phyloP scores from a whole-genome alignment of 352 stramenopile genomes.

The Globisporangium camurandrum region DNA sequence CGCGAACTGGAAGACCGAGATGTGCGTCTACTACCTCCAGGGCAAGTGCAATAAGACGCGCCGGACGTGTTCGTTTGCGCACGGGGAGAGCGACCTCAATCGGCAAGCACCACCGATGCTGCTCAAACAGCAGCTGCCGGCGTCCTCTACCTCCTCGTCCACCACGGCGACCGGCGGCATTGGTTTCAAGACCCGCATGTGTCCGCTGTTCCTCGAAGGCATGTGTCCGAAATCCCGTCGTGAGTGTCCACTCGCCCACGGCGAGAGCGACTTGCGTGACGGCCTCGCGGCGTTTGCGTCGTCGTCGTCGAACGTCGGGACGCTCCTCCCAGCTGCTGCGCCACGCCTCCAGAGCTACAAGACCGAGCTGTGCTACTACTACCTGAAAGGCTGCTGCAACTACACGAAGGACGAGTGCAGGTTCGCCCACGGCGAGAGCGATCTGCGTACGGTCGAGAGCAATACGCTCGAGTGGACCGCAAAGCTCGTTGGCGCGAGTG shows the following conservation, averaged over 20 bases:
- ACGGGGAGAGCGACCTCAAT: conserved; percentile 74
- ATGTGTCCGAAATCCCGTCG: conserved; percentile 65
- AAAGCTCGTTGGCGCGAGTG: conserved; percentile 29
- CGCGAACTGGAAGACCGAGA: conserved; percentile 83
- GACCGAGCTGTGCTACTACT: conserved; percentile 87
- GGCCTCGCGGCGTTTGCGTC: conserved; percentile 22
- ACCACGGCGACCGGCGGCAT: too few species aligned
- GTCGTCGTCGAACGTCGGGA: conserved; percentile 10
- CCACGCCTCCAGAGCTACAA: conserved; percentile 84
- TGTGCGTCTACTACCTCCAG: conserved; percentile 87
- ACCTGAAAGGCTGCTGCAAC: conserved; percentile 84
- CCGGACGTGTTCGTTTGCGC: conserved; percentile 82
- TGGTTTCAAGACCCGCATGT: conserved; percentile 72
- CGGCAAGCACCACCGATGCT: conserved; percentile 19
- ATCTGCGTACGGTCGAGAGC: conserved; percentile 76
- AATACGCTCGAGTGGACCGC: conserved; percentile 62
- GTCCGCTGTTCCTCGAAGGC: conserved; percentile 66
- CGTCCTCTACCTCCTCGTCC: too few species aligned
- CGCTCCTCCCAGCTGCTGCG: conserved; percentile 38
- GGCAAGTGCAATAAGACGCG: conserved; percentile 87
- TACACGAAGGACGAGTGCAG: conserved; percentile 83
- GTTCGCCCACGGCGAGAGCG: conserved; percentile 79
- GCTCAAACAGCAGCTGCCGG: conserved; percentile 20
- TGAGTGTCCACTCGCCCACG: conserved; percentile 72
- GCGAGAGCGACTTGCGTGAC: conserved; percentile 68